Evolutionary conservation across 2,329 filamentous ascomycete genomes (phyloP).

Genomic region (Colletotrichum sp.): DNA sequence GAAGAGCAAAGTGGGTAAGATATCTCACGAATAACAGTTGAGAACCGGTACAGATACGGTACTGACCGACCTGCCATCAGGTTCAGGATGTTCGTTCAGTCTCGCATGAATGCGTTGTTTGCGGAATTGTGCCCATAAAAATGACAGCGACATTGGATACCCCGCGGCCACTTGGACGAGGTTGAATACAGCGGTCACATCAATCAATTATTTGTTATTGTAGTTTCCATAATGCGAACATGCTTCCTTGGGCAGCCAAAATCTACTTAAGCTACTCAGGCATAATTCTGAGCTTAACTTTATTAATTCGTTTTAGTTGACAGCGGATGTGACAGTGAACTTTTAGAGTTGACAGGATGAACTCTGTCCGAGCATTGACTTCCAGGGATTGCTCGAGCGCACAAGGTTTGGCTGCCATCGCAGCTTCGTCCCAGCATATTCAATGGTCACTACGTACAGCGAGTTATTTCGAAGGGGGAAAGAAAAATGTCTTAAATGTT

Average conservation of each 20-base stretch:
- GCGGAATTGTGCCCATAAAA: neutral
- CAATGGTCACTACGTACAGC: neutral
- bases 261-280: neutral
- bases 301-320: neutral
- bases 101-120: neutral
- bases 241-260: neutral
- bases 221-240: neutral
- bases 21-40: neutral
- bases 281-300: neutral
- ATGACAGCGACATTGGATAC: neutral
- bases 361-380: neutral
- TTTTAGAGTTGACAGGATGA: neutral
- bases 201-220: neutral
- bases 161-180: neutral
- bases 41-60: neutral
- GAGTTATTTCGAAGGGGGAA: neutral
- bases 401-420: neutral
- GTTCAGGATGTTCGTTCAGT: neutral
- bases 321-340: neutral
- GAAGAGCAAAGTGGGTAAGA: neutral
- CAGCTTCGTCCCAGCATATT: neutral
- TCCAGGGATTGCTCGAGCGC: neutral
- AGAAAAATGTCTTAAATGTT: rapidly evolving
- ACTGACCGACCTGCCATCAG: neutral
- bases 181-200: neutral